Evolutionary conservation across 139 green algal genomes (phyloP), one percentile per base, ranked within the genome.

Genomic region (Spirogloea muscicola): DNA sequence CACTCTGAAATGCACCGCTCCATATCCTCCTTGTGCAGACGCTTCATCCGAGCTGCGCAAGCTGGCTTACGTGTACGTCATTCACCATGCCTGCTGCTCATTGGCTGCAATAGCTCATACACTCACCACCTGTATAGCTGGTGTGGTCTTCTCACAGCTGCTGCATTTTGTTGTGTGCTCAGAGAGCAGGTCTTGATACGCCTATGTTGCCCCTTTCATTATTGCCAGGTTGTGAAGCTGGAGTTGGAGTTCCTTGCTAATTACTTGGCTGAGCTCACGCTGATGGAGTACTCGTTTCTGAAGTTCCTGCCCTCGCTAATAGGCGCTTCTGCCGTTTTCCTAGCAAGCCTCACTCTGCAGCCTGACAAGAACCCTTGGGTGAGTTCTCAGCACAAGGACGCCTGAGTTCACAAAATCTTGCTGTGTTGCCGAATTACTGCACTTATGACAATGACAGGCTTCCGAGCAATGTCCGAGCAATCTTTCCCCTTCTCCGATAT

Each of bases 251-350:
- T 89, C 62, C 73, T 98, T 39, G 87, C 83, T 25, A 86, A 87
- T 37, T 98, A 96, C 83, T 75, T 98, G 29, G 81, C 83, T 3
- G 94, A 98, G 87, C 80, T 96, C 27, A 85, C 87, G 10, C 86
- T 98, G 16, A 80, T 96, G 51, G 91, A 98, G 40, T 92, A 95
- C 62, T 48, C 27, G 25, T 84, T 92, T 68, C 62, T 98, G 33
- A 43, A 82, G 21, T 96, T 88, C 71, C 77, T 91, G 69, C 89
- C 91, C 13, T 93, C 84, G 40, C 70, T 87, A 34, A 76, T 96
- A 16, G 92, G 89, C 9, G 92, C 90, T 2, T 86, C 89, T 3
- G 82, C 83, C 39, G 85, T 96, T 1, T 87, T 92, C 63, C 74
- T 97, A 3, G 90, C 91, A 21, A 84, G 86, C 21, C 76, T 86